These are phyloP conservation scores for Mortierella sp. DNA, from an alignment of 371 early-diverging fungal genomes.

Conservation along the genomic window DNA sequence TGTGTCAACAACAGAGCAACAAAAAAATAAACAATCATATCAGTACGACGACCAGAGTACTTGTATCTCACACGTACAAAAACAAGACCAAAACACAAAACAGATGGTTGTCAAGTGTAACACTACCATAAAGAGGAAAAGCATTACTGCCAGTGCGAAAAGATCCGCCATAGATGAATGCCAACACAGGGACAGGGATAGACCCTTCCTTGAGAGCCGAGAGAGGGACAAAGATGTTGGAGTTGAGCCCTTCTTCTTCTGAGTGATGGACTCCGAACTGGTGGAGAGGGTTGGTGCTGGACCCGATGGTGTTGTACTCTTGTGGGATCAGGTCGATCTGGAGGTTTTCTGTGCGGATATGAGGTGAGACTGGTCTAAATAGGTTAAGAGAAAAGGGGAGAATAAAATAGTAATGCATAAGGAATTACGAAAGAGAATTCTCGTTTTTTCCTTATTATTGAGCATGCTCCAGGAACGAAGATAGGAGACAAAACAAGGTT, in stretches of 20 bases:
- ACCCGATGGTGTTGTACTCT: neutral
- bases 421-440: neutral
- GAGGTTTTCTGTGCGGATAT: neutral
- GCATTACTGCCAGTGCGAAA: constrained; percentile 39
- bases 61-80: neutral
- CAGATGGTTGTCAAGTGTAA: no score
- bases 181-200: constrained; percentile 19
- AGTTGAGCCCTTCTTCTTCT: constrained; percentile 46
- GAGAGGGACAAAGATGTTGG: constrained; percentile 52
- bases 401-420: no score
- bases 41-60: neutral
- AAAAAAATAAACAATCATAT: neutral
- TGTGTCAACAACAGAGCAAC: neutral
- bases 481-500: neutral
- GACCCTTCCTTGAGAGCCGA: constrained; percentile 16
- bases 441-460: neutral
- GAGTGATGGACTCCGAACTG: neutral
- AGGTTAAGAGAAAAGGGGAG: neutral
- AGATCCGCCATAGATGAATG: constrained; percentile 43
- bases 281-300: neutral
- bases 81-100: no score
- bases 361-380: neutral
- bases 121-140: constrained; percentile 30
- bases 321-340: neutral
- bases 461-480: neutral